Evolutionary conservation across 305 asterid species (phyloP).

Genomic region (Plantago lanceolata): DNA sequence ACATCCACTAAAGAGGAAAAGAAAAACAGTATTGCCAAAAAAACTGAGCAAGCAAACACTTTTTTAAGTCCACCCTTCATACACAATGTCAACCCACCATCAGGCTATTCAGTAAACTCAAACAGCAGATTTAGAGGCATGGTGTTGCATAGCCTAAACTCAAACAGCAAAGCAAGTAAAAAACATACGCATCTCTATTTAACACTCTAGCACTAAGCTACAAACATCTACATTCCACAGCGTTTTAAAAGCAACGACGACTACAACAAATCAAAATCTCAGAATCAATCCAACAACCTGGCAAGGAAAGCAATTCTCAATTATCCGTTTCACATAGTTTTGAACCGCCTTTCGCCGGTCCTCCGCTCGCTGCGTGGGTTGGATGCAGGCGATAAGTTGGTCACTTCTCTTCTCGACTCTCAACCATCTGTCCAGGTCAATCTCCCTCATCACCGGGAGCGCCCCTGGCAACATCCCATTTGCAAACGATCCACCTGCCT

Average conservation of each 20-base stretch:
- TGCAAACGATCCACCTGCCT: constrained; percentile 61
- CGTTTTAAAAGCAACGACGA: neutral
- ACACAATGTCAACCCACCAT: neutral
- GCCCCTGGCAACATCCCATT: constrained; percentile 79
- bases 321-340: constrained; percentile 74
- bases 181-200: constrained; percentile 7
- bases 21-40: too few species aligned
- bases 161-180: constrained; percentile 16
- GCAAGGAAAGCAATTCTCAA: constrained; percentile 80
- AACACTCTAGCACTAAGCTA: constrained; percentile 4
- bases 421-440: constrained; percentile 73
- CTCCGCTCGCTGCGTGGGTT: constrained; percentile 81
- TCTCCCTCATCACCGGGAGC: constrained; percentile 48
- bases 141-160: neutral
- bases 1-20: constrained; percentile 1
- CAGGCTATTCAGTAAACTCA: neutral
- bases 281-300: constrained; percentile 54
- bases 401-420: constrained; percentile 88
- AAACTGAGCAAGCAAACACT: too few species aligned
- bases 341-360: constrained; percentile 88
- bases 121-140: constrained; percentile 1
- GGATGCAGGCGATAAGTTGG: constrained; percentile 83
- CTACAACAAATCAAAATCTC: constrained; percentile 2
- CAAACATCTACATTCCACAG: constrained; percentile 16
- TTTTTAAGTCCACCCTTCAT: too few species aligned